Evolutionary conservation across 2,329 filamentous ascomycete genomes (phyloP).

Genomic region (Monilinia polystroma): DNA sequence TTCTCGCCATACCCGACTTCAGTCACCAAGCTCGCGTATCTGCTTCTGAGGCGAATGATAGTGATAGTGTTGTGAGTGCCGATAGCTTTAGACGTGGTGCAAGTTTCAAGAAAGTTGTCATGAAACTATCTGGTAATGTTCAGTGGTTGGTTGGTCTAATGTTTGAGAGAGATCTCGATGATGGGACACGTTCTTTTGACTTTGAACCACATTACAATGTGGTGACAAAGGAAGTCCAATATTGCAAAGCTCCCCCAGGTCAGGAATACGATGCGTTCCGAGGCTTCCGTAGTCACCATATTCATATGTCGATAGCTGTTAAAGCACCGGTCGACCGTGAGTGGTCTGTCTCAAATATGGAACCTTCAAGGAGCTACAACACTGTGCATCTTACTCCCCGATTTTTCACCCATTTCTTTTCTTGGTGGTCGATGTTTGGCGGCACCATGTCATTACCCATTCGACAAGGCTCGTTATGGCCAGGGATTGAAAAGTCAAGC

Average conservation of each 20-base stretch:
- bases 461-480: conserved; percentile 88
- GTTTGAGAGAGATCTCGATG: conserved; percentile 78
- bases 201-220: conserved; percentile 94
- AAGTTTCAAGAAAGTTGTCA: conserved; percentile 96
- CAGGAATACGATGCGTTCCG: conserved; percentile 84
- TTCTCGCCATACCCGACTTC: conserved; percentile 91
- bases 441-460: conserved; percentile 93
- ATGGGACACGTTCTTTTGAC: conserved; percentile 74
- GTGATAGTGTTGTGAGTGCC: conserved; percentile 53
- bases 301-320: conserved; percentile 91
- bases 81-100: conserved; percentile 70
- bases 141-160: conserved; percentile 88
- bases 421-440: conserved; percentile 96
- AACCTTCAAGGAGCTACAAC: conserved; percentile 89
- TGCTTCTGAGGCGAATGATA: conserved; percentile 53
- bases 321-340: conserved; percentile 83
- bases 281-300: conserved; percentile 95
- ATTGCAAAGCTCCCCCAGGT: conserved; percentile 59
- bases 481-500: conserved; percentile 89
- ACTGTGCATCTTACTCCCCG: conserved; percentile 90
- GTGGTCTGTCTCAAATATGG: conserved; percentile 74
- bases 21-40: conserved; percentile 73
- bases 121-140: conserved; percentile 97
- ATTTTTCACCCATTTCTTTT: conserved; percentile 98
- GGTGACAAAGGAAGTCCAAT: conserved; percentile 75